Base-by-base conservation (phyloP, 805 yeast genomes). In the Yarrowia bubula region DNA sequence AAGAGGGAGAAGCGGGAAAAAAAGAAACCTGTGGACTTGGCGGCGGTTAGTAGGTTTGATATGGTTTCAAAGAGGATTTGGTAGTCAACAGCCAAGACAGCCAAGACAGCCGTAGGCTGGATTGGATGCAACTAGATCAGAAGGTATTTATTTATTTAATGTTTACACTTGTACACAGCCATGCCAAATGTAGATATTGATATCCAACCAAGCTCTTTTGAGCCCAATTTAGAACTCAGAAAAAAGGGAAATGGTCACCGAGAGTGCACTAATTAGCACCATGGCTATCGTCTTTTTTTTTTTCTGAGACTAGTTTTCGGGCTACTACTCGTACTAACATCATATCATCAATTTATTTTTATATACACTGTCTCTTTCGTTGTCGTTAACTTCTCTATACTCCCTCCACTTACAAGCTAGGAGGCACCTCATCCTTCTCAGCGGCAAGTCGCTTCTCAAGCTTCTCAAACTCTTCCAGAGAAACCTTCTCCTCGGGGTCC, bases 381-480 rank as follows among this genome's bases (percentile, higher is more conserved):
- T 15, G 38, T 28, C 9, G 48, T 43, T n/a, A 9, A 35, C 35
- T 32, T 10, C 28, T n/a, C 17, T 38, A 22, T 38, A n/a, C n/a
- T 13, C 41, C 13, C 8, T 11, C 42, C 13, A 8, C 53, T 14
- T 58, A 58, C 43, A 58, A 14, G 10, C 22, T 14, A 14, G 68
- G 66, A 11, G 74, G 73, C 14, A 72, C 73, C 42, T 69, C 68
- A 6, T 38, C 48, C 18, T 68, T 50, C 70, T 76, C 74, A 17
- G 69, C 68, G 67, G 80, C 76, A 66, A 86, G 76, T 68, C 79
- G 81, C 69, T 83, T 80, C 74, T 92, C 98, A 63, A 92, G 81
- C 75, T 90, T 89, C 72, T 90, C 93, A 75, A 90, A 91, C 76
- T 92, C 96, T 68, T 84, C 83, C 57, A 90, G 75, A 1, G 96